A percentile compares a stretch with the other conserved stretches of the same genome.
phyloP scores from a whole-genome alignment of 2,329 filamentous ascomycete genomes.

The Ploettnerulaceae sp. region DNA sequence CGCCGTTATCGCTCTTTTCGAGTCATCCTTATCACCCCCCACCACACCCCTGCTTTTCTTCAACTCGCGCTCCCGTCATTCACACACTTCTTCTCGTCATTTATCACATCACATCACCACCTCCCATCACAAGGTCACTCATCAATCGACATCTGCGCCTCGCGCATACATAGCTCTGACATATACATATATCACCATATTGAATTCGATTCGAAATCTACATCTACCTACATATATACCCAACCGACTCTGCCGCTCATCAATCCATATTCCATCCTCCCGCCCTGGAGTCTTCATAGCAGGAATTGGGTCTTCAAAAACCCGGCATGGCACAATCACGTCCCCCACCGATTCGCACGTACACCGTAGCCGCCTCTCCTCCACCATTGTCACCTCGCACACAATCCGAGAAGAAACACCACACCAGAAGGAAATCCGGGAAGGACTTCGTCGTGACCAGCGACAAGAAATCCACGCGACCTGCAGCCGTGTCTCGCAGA shows the following conservation, averaged over 20 bases:
- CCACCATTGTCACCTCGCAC: constrained; percentile 24
- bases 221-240: neutral
- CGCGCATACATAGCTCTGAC: no score
- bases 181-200: neutral
- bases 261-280: neutral
- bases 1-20: no score
- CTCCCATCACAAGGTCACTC: constrained; percentile 4
- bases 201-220: neutral
- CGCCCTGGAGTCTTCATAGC: neutral
- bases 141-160: neutral
- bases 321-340: constrained; percentile 26
- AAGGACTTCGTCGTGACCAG: constrained; percentile 21
- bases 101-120: constrained; percentile 2
- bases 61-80: neutral
- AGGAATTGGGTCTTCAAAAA: neutral
- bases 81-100: constrained; percentile 3
- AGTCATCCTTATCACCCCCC: no score
- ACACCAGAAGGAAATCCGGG: constrained; percentile 27
- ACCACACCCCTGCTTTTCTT: neutral
- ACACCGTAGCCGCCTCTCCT: constrained; percentile 17
- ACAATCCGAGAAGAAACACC: constrained; percentile 23
- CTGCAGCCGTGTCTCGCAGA: constrained; percentile 20
- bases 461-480: constrained; percentile 24
- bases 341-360: constrained; percentile 24
- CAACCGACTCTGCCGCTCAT: neutral